Conservation (phyloP, 2,329 filamentous ascomycete genomes). For the Aspergillus aculeatinus region DNA sequence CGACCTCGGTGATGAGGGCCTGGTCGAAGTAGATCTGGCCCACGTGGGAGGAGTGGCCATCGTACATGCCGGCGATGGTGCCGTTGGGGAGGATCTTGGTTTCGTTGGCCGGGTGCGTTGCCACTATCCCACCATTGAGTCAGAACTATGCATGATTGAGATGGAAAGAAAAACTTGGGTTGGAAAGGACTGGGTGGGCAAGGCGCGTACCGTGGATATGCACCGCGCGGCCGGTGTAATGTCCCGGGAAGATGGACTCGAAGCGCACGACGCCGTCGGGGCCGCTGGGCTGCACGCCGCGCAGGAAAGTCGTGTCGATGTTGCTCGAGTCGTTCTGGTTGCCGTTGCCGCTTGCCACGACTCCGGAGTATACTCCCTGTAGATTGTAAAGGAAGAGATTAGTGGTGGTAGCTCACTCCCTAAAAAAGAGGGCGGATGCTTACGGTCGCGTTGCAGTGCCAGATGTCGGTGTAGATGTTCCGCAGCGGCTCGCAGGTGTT, state of each 20-base stretch:
- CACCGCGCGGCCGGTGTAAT: constrained; percentile 41
- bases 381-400: too few species aligned
- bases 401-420: too few species aligned
- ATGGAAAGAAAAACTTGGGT: too few species aligned
- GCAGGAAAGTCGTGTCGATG: constrained; percentile 41
- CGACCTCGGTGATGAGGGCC: constrained; percentile 51
- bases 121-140: constrained; percentile 18
- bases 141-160: too few species aligned
- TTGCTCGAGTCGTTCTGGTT: constrained; percentile 16
- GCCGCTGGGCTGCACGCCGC: constrained; percentile 46
- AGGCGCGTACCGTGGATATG: constrained; percentile 41
- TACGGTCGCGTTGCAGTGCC: neutral
- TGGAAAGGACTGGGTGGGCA: too few species aligned
- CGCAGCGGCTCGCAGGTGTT: constrained; percentile 43
- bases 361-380: too few species aligned
- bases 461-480: constrained; percentile 35
- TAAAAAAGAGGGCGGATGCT: too few species aligned
- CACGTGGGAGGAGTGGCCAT: constrained; percentile 53
- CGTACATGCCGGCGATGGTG: constrained; percentile 32
- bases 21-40: constrained; percentile 61
- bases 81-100: constrained; percentile 37
- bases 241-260: constrained; percentile 43
- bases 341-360: neutral
- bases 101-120: constrained; percentile 33
- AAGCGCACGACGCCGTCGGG: constrained; percentile 47